Evolutionary conservation across 129 eudicot genomes (phyloP), one percentile per base, ranked within the genome.

Genomic region (Arctium minus): DNA sequence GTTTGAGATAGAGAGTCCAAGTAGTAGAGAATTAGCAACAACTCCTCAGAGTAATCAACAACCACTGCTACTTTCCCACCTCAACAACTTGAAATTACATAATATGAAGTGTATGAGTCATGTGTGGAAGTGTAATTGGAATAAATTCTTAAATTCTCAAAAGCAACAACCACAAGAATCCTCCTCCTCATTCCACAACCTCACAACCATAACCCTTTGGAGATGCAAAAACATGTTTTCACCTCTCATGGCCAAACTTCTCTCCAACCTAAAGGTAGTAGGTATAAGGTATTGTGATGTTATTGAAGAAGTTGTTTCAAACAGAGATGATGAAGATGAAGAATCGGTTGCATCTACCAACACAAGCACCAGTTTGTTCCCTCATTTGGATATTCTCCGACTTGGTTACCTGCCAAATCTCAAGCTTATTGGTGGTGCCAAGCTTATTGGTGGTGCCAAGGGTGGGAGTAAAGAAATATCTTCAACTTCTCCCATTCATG

Each of bases 231-330:
- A 36, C 42, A 31, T 71, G 74, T 71, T 71, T 71, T 71, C 27
- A 71, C 74, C 44, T 71, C 74, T 71, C 10, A 22, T 22, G 27
- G 27, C 27, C 27, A 22, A 22, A 22, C 27, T 22, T 22, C 0
- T 22, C 27, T 22, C 27, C 27, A 22, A 22, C 27, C 27, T 22
- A 22, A 22, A 22, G 27, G 27, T 22, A 22, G 27, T 22, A 71
- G 33, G 64, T 18, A 15, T 12, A 50, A 50, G 1, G n/a, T 31
- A 2, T 32, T 31, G 74, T 71, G 2, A 32, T 33, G 74, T 0
- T 71, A 71, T 71, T 15, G 64, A 50, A 38, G 79, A 76, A 76
- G 79, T 48, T 29, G 70, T 75, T 27, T 75, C 79, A 75, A 75
- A 46, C 18, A 46, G 65, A 75, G 67, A 76, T 13, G 70, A 48